Conservation (phyloP, 1,139 yeast species). For the Debaryomyces udenii region DNA sequence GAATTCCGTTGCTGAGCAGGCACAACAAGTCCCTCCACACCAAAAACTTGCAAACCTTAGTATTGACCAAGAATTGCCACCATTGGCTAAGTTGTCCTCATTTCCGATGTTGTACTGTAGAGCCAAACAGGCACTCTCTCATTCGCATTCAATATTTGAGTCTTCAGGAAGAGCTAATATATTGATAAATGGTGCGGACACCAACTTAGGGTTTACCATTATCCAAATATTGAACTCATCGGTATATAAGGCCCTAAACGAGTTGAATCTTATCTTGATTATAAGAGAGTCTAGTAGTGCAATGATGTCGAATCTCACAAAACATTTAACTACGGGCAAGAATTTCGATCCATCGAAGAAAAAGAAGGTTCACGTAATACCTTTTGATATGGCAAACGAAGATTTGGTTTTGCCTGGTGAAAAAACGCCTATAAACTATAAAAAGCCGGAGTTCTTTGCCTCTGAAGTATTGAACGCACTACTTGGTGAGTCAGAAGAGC, state of each 20-base stretch:
- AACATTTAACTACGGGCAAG: constrained; percentile 24
- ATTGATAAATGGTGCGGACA: constrained; percentile 50
- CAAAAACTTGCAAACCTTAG: constrained; percentile 8
- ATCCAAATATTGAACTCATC: constrained; percentile 36
- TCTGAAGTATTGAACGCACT: constrained; percentile 42
- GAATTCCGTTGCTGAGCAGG: constrained; percentile 3
- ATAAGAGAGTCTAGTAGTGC: constrained; percentile 30
- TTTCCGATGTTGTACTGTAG: constrained; percentile 44
- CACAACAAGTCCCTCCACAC: neutral
- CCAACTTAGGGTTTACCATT: constrained; percentile 41
- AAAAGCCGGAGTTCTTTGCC: constrained; percentile 46
- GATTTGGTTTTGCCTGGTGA: constrained; percentile 45
- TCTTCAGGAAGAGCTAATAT: constrained; percentile 27
- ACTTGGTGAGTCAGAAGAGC: constrained; percentile 24
- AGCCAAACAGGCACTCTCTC: constrained; percentile 41
- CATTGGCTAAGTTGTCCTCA: constrained; percentile 38
- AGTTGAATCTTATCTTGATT: constrained; percentile 34
- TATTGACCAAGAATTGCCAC: constrained; percentile 23
- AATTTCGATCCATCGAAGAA: constrained; percentile 25
- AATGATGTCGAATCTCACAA: constrained; percentile 28
- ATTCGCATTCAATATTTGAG: constrained; percentile 21
- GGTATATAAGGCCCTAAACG: constrained; percentile 26
- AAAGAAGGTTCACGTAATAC: constrained; percentile 29
- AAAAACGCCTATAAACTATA: constrained; percentile 36
- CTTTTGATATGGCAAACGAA: constrained; percentile 40